Percentiles rank a stretch among this genome's conserved stretches.
These are phyloP conservation scores for Drechslera avenae DNA, from an alignment of 2,329 filamentous ascomycete genomes.

Conservation along the genomic window DNA sequence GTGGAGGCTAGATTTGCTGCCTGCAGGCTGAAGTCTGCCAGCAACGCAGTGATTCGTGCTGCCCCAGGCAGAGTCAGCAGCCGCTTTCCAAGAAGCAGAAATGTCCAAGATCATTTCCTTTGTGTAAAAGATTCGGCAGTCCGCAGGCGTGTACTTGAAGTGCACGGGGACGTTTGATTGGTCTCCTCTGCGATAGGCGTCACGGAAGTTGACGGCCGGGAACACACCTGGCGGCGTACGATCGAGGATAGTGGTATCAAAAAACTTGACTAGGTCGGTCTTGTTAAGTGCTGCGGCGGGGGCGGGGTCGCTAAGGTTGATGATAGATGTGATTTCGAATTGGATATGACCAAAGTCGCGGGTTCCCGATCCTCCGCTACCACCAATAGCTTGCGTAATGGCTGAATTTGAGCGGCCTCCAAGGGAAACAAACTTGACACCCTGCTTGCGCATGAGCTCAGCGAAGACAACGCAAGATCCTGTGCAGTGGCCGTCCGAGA, in stretches of 20 bases:
- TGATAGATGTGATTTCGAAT: neutral
- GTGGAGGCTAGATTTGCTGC: neutral
- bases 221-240: neutral
- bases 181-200: neutral
- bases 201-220: neutral
- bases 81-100: conserved; percentile 59
- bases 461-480: neutral
- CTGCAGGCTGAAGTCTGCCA: conserved; percentile 30
- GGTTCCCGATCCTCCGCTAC: neutral
- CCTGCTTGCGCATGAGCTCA: neutral
- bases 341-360: neutral
- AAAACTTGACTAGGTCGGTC: neutral
- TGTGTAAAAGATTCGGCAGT: conserved; percentile 67
- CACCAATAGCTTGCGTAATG: neutral
- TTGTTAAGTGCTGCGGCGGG: neutral
- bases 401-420: neutral
- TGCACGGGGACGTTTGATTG: conserved; percentile 57
- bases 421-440: neutral
- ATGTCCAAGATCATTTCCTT: conserved; percentile 60
- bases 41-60: conserved; percentile 41
- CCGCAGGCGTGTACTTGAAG: conserved; percentile 65
- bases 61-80: conserved; percentile 44
- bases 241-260: neutral
- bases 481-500: neutral
- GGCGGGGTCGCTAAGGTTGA: neutral